phyloP scores from a whole-genome alignment of 176 grass and related monocot species.

The Saccharum spontaneum region DNA sequence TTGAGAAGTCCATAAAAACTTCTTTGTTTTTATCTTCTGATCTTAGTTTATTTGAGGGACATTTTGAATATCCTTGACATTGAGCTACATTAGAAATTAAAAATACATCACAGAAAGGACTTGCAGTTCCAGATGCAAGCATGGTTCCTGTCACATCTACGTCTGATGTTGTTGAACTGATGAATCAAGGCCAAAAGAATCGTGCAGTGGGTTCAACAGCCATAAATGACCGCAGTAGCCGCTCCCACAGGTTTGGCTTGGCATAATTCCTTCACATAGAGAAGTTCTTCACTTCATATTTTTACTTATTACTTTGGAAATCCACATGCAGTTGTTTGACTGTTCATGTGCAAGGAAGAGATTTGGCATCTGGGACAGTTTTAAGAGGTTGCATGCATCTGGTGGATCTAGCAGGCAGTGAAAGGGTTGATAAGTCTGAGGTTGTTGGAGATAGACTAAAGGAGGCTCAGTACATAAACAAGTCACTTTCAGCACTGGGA shows the following conservation, averaged over 20 bases:
- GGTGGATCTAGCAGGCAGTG: constrained; percentile 88
- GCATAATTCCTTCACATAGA: constrained; percentile 23
- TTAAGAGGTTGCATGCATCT: constrained; percentile 89
- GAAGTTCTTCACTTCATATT: constrained; percentile 22
- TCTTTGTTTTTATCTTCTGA: constrained; percentile 27
- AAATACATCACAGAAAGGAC: constrained; percentile 77
- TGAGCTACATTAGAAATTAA: constrained; percentile 78
- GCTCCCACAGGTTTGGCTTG: constrained; percentile 73
- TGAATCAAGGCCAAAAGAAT: constrained; percentile 81
- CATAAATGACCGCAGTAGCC: constrained; percentile 89
- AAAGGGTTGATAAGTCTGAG: constrained; percentile 89
- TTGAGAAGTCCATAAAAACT: background rate
- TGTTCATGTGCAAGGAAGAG: constrained; percentile 88
- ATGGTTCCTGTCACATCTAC: constrained; percentile 66
- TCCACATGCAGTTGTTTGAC: constrained; percentile 67
- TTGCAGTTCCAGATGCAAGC: constrained; percentile 76
- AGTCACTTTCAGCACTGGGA: constrained; percentile 85
- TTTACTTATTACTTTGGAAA: constrained; percentile 32
- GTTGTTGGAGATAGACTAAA: constrained; percentile 83
- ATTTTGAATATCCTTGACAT: constrained; percentile 60
- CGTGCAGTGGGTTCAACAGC: constrained; percentile 69
- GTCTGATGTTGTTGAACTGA: constrained; percentile 69
- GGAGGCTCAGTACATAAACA: constrained; percentile 93
- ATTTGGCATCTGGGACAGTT: constrained; percentile 50
- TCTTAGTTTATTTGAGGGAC: constrained; percentile 1